These are phyloP conservation scores for Phytophthora nicotianae DNA, from an alignment of 352 stramenopile genomes.

Conservation along the genomic window DNA sequence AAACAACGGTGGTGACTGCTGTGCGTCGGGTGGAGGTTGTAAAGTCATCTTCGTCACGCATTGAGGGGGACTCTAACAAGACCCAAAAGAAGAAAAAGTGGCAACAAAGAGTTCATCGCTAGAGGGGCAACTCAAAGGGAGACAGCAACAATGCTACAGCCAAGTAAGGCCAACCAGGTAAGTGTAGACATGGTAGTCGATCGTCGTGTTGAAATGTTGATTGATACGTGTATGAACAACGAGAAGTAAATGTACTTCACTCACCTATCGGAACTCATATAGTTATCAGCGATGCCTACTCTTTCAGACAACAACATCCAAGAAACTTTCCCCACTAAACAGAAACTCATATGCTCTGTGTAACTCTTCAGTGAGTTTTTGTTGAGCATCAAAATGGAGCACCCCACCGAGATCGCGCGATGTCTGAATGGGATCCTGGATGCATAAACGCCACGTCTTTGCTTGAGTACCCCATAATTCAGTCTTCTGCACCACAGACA, in stretches of 20 bases:
- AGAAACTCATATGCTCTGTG: not conserved
- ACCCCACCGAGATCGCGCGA: not conserved
- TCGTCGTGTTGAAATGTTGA: constrained; percentile 2
- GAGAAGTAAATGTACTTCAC: not conserved
- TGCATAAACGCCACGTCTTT: not conserved
- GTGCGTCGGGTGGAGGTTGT: constrained; percentile 3
- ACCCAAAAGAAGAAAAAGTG: constrained; percentile 37
- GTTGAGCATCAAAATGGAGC: not conserved
- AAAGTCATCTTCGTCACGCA: constrained; percentile 5
- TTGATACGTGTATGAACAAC: constrained; percentile 12
- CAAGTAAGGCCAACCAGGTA: constrained; percentile 5
- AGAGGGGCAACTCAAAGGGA: constrained; percentile 19
- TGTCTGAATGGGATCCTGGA: not conserved
- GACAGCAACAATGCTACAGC: constrained; percentile 14
- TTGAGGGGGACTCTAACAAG: constrained; percentile 21
- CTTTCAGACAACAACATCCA: not conserved
- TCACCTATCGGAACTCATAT: too few species aligned
- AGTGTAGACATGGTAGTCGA: constrained; percentile 2
- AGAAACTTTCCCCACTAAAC: not conserved
- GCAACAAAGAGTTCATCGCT: constrained; percentile 23
- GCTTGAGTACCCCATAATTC: not conserved
- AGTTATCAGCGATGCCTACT: too few species aligned
- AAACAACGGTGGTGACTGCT: constrained; percentile 3
- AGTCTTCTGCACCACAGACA: not conserved
- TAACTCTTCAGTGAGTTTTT: not conserved